Evolutionary conservation across 208 protist genomes (phyloP), one percentile per base, ranked within the genome.

Genomic region (Leishmania guyanensis): DNA sequence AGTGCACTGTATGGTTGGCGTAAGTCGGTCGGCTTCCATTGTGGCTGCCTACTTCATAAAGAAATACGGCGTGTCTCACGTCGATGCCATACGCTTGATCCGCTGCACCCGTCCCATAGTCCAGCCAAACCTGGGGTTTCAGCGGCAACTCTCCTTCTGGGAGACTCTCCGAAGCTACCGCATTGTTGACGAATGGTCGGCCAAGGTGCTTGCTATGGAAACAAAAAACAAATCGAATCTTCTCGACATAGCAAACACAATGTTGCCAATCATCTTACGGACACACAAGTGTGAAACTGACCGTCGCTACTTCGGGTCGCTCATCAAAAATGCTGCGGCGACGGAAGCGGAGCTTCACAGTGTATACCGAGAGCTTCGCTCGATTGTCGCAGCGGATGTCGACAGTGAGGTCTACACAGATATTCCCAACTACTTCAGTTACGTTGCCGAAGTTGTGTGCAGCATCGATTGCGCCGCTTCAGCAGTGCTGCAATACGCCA

Each of bases 1-100:
- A 33, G 93, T 95, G 16, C 91, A 97, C 80, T 98, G 96, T 85
- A 88, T 96, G 86, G 90, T 95, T 39, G 96, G 96, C 29, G 94
- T 98, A 43, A 96, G 91, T 79, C 81, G 96, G 48, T 97, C 93
- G 14, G 93, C 90, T 16, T 82, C 94, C n/a, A 80, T 97, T 62
- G 93, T 97, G 4, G 79, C 84, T 17, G 96, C 96, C 4, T 98
- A 97, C 81, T 64, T 98, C 9, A 97, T 98, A 89, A 95, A 94
- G 75, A 88, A 86, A 29, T 86, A 79, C 16, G 62, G 72, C 0
- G 84, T 92, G 22, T 88, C 87, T 8, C 84, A 80, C 12, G 86
- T 93, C 78, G 90, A 92, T 3, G 87, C 94, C 1, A 79, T 97
- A 4, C 69, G 78, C 16, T 88, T 95, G 64, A 79, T 97, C 22